phyloP scores from a whole-genome alignment of 305 asterid genomes.

The Fraxinus floribunda region DNA sequence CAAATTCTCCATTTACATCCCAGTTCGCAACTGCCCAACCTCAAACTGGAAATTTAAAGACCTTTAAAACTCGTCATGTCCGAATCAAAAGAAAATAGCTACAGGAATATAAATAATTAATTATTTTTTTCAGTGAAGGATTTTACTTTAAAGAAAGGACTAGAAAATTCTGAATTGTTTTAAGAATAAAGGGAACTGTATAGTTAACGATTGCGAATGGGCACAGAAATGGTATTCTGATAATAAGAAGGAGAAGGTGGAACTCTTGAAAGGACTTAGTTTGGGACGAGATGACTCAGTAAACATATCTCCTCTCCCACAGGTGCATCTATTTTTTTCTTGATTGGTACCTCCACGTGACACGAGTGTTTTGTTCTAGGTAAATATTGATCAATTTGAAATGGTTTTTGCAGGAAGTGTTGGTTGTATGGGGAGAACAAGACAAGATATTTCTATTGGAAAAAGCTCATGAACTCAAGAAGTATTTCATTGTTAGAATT shows the following conservation, averaged over 20 bases:
- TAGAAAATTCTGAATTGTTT: not conserved
- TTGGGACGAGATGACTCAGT: slow-evolving; percentile 24
- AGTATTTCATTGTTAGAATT: slow-evolving; percentile 24
- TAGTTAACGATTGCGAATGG: not conserved
- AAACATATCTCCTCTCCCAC: slow-evolving; percentile 47
- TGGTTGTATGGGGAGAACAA: slow-evolving; percentile 77
- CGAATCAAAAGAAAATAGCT: not conserved
- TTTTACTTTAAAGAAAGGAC: not conserved
- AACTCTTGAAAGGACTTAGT: slow-evolving; percentile 37
- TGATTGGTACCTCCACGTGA: no score
- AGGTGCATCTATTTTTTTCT: slow-evolving; percentile 32
- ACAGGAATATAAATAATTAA: not conserved
- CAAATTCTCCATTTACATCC: not conserved
- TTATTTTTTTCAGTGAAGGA: not conserved
- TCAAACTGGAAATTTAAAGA: not conserved
- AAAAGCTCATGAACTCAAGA: slow-evolving; percentile 55
- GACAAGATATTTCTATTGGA: slow-evolving; percentile 64
- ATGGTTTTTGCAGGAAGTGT: slow-evolving; percentile 47
- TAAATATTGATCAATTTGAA: not conserved
- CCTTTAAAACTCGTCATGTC: no score
- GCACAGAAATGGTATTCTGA: slow-evolving; percentile 54
- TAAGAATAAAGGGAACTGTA: not conserved
- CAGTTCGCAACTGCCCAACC: not conserved
- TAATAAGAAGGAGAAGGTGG: slow-evolving; percentile 65
- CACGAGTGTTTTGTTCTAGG: not conserved